Conservation (phyloP, 208 protist species). For the Herpetomonas samuelpessoai region DNA sequence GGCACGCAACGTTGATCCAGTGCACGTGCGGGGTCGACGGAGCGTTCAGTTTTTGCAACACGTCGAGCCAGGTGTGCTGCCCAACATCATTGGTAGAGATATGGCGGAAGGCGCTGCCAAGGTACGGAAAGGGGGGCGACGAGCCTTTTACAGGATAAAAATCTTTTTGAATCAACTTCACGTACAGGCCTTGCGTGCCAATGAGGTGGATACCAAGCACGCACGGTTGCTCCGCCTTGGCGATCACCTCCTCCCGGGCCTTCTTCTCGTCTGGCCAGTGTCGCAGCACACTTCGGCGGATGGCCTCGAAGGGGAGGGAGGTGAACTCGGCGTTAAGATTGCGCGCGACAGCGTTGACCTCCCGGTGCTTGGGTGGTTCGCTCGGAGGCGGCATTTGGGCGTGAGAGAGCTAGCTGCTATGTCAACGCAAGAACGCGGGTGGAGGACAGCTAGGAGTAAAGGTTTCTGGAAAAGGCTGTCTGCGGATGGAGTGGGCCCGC, state of each 20-base stretch:
- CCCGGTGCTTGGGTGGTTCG: not conserved
- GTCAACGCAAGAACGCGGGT: no score
- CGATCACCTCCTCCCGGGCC: constrained; percentile 18
- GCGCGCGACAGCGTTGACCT: not conserved
- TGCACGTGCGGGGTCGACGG: constrained; percentile 10
- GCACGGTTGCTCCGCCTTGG: constrained; percentile 32
- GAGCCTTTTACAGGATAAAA: constrained; percentile 16
- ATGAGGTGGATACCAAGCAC: constrained; percentile 48
- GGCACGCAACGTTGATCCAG: constrained; percentile 27
- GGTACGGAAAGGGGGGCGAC: constrained; percentile 23
- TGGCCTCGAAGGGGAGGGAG: constrained; percentile 23
- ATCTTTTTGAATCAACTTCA: constrained; percentile 3
- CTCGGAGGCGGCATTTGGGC: no score
- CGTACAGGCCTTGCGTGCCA: constrained; percentile 32
- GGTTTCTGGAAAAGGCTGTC: no score
- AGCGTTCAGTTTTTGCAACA: constrained; percentile 19
- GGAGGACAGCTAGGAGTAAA: no score
- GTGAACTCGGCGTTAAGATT: constrained; percentile 3
- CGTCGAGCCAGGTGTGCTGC: constrained; percentile 31
- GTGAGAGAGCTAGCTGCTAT: no score
- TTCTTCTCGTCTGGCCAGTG: constrained; percentile 21
- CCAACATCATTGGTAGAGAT: constrained; percentile 11
- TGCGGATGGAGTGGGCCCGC: no score
- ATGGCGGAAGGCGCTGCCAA: constrained; percentile 9
- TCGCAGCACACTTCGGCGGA: constrained; percentile 20